These are phyloP conservation scores for Daldinia bambusicola DNA, from an alignment of 495 filamentous ascomycete genomes.

Conservation along the genomic window DNA sequence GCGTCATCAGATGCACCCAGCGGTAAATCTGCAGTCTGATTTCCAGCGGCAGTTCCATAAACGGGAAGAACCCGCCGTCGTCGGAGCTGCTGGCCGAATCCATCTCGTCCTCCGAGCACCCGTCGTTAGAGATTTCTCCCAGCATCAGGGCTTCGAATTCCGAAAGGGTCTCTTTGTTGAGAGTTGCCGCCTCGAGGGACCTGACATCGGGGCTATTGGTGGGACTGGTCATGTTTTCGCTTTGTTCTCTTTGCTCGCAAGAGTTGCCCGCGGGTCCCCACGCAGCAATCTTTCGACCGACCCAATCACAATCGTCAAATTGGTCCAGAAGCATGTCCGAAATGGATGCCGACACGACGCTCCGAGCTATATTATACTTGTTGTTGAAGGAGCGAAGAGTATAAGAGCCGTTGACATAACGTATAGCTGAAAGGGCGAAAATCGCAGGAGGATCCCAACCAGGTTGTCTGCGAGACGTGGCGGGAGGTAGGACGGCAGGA, in stretches of 20 bases:
- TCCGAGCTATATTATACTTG: not conserved
- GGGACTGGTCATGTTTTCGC: not conserved
- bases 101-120: conserved; percentile 36
- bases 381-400: not conserved
- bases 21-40: conserved; percentile 51
- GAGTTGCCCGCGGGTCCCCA: conserved; percentile 3
- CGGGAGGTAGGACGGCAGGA: not conserved
- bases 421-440: not conserved
- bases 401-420: not conserved
- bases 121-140: conserved; percentile 43
- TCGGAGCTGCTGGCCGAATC: conserved; percentile 8
- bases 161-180: conserved; percentile 28
- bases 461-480: conserved; percentile 5
- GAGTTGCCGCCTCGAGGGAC: conserved; percentile 4
- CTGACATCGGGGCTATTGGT: conserved; percentile 5
- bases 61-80: conserved; percentile 41
- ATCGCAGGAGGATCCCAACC: conserved; percentile 1
- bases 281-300: conserved; percentile 45
- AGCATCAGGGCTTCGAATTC: conserved; percentile 47
- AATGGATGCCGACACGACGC: not conserved
- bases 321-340: conserved; percentile 41
- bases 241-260: not conserved
- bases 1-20: conserved; percentile 46
- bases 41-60: conserved; percentile 50
- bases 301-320: conserved; percentile 53